A percentile compares a stretch with the other conserved stretches of the same genome.
phyloP scores from a whole-genome alignment of 345 rosid species.

The Gossypium arboreum region DNA sequence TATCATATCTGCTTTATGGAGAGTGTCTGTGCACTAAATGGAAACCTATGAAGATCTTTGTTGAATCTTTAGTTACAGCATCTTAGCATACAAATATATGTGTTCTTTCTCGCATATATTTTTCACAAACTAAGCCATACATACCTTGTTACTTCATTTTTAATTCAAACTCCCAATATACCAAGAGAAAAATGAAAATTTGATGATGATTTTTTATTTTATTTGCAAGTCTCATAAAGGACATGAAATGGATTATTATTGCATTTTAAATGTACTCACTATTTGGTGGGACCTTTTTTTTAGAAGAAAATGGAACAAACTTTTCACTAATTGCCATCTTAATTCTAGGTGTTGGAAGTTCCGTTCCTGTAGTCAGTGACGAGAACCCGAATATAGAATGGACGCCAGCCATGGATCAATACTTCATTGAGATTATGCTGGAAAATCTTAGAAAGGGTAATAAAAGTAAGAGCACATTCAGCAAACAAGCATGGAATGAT shows the following conservation, averaged over 20 bases:
- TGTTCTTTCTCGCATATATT: neutral
- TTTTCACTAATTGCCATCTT: constrained; percentile 6
- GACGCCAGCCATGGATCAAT: constrained; percentile 37
- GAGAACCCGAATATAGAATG: constrained; percentile 32
- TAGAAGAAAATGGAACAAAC: constrained; percentile 6
- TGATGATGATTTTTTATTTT: neutral
- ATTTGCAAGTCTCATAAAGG: neutral
- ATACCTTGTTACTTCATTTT: neutral
- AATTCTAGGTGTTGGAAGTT: constrained; percentile 26
- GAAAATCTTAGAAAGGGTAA: constrained; percentile 35
- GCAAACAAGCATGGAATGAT: constrained; percentile 41
- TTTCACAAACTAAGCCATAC: neutral
- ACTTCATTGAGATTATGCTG: constrained; percentile 46
- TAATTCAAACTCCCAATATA: neutral
- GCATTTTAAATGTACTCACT: neutral
- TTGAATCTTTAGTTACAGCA: neutral
- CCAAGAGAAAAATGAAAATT: neutral
- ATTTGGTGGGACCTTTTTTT: neutral
- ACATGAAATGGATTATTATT: neutral
- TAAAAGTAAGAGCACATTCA: constrained; percentile 27
- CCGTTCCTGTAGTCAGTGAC: constrained; percentile 18
- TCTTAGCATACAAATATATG: neutral
- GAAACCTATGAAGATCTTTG: neutral
- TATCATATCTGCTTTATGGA: neutral
- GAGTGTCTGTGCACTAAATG: neutral